Evolutionary conservation across 495 filamentous ascomycete species (phyloP).

Genomic region (Penicillium taxi): DNA sequence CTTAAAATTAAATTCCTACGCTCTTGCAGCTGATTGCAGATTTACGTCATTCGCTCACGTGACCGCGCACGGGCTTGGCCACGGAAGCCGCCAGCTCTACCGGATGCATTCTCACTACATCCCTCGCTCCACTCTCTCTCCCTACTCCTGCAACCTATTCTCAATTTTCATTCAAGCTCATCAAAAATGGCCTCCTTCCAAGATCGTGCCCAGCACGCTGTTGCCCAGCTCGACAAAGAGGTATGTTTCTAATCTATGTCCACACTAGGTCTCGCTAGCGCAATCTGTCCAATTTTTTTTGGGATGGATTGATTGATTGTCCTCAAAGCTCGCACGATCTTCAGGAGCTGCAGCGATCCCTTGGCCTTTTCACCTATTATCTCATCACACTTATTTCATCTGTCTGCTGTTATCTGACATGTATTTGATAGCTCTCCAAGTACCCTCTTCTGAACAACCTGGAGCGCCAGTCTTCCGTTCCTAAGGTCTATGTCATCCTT

Average conservation of each 20-base stretch:
- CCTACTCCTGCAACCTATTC: constrained; percentile 1
- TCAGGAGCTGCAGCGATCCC: constrained; percentile 1
- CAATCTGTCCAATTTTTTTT: constrained; percentile 13
- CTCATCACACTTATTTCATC: not conserved
- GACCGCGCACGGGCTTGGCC: constrained; percentile 17
- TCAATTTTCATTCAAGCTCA: constrained; percentile 7
- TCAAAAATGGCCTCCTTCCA: constrained; percentile 65
- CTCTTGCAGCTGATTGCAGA: not conserved
- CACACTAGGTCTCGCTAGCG: constrained; percentile 18
- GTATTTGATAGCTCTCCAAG: constrained; percentile 71
- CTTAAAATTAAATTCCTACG: too few relatives aligned
- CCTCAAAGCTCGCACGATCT: too few relatives aligned
- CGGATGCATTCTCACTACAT: constrained; percentile 23
- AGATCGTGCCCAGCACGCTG: constrained; percentile 80
- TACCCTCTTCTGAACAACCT: constrained; percentile 93
- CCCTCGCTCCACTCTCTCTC: constrained; percentile 16
- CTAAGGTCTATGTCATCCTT: constrained; percentile 92
- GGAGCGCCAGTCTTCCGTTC: constrained; percentile 88
- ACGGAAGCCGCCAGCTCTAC: constrained; percentile 20
- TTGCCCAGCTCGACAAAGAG: constrained; percentile 95
- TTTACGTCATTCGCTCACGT: constrained; percentile 25
- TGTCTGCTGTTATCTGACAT: constrained; percentile 12
- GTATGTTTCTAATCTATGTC: constrained; percentile 50
- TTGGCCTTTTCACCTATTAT: not conserved
- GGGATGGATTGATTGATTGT: constrained; percentile 11